Evolutionary conservation across 345 rosid genomes (phyloP).

Genomic region (Hibiscus syriacus): DNA sequence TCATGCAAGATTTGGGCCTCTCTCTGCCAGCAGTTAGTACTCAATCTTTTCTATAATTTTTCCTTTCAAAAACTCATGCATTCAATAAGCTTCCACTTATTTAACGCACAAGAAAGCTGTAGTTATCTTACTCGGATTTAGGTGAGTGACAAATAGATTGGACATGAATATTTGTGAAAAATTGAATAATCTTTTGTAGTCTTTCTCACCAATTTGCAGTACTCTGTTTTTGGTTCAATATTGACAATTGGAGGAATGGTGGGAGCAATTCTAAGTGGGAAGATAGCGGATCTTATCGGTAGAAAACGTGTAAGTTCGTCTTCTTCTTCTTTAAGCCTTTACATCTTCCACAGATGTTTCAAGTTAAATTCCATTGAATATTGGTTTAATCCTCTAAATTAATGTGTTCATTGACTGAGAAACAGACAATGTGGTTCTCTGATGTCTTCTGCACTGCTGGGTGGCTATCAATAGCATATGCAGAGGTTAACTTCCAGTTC

Average conservation of each 20-base stretch:
- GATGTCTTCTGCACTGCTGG: constrained; percentile 32
- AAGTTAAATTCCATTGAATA: neutral
- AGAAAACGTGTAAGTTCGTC: constrained; percentile 18
- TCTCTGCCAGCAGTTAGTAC: constrained; percentile 43
- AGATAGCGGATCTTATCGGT: constrained; percentile 28
- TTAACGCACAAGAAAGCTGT: no score
- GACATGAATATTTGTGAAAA: no score
- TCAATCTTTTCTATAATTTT: neutral
- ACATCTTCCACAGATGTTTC: neutral
- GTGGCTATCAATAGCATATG: constrained; percentile 43
- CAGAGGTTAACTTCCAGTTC: constrained; percentile 30
- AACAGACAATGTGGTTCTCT: constrained; percentile 53
- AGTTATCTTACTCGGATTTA: no score
- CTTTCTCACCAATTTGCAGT: constrained; percentile 8
- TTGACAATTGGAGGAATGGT: constrained; percentile 26
- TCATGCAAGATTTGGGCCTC: constrained; percentile 54
- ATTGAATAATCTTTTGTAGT: neutral
- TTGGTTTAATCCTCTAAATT: no score
- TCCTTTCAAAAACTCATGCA: neutral
- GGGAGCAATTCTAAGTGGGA: constrained; percentile 14
- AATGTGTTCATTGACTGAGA: no score
- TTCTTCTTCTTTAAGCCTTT: neutral
- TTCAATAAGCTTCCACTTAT: no score
- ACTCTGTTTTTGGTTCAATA: constrained; percentile 25
- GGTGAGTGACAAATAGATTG: no score